Conservation (phyloP, 164 flowering plant genomes). For the Houttuynia cordata region DNA sequence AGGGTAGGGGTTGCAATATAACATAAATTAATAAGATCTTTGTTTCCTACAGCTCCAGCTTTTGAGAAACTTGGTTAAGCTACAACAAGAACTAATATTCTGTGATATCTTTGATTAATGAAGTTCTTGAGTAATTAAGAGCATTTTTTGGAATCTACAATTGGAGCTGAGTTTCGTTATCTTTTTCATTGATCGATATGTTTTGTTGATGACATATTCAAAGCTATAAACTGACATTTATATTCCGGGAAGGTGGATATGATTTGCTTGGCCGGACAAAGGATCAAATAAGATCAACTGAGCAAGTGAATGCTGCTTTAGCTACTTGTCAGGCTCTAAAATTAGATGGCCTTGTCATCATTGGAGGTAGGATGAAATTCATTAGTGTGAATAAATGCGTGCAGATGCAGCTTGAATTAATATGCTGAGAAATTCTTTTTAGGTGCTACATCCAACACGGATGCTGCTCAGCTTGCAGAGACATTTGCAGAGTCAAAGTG, state of each 20-base stretch:
- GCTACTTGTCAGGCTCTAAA: constrained; percentile 69
- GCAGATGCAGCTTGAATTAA: not conserved
- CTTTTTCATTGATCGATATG: not conserved
- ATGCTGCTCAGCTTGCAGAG: constrained; percentile 98
- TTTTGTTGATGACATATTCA: too few species aligned
- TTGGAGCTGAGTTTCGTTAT: not conserved
- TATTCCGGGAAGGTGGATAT: constrained; percentile 68
- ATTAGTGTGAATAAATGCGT: constrained; percentile 48
- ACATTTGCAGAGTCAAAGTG: constrained; percentile 90
- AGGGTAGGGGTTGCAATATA: too few species aligned
- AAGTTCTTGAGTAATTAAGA: too few species aligned
- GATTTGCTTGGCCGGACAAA: constrained; percentile 86
- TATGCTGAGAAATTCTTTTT: constrained; percentile 8
- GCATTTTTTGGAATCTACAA: too few species aligned
- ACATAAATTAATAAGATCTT: too few species aligned
- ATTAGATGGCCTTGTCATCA: constrained; percentile 84
- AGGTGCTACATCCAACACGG: constrained; percentile 97
- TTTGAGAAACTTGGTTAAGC: too few species aligned
- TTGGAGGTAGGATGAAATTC: constrained; percentile 88
- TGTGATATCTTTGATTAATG: too few species aligned
- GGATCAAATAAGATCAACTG: constrained; percentile 86
- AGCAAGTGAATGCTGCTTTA: constrained; percentile 88
- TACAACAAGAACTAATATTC: too few species aligned
- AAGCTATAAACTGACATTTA: not conserved
- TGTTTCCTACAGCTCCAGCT: too few species aligned